Evolutionary conservation across 2,329 filamentous ascomycete genomes (phyloP), one percentile per base, ranked within the genome.

Genomic region (Sporothrix schenckii): DNA sequence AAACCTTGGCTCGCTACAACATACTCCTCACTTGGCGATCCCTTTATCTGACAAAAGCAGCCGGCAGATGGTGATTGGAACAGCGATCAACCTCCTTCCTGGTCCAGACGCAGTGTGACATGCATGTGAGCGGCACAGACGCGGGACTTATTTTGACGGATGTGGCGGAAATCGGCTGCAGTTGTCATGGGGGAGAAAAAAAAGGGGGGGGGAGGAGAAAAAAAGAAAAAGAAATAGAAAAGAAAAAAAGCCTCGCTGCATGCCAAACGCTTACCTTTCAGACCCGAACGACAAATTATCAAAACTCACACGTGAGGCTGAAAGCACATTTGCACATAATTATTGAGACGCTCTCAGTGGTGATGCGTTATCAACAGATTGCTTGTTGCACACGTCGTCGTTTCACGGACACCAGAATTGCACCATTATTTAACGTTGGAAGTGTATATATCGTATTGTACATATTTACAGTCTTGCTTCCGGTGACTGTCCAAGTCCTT

Each of bases 401-500:
- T 49, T 7, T 16, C 47, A 14, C 41, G 3, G 41, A 44, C 47
- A n/a, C 14, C 14, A n/a, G 34, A 34, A 34, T 3, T 9, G 34
- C 5, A 16, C 21, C 9, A 7, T 27, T 21, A n/a, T 50, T n/a
- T 10, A 34, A 39, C 34, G 47, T 66, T 52, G 47, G 34, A 66
- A 52, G 47, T 50, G 47, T 66, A 53, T 66, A 52, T 50, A 52
- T 34, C 47, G 44, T 66, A 27, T 66, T 66, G 47, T 66, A 66
- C 63, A 66, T 66, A 66, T 66, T 66, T 66, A 66, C 63, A 66
- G 27, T 66, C 63, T n/a, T 50, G 13, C 41, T 11, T 47, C 41
- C 24, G 14, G 9, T 7, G 24, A 50, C 60, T 34, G 60, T 24
- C 39, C 7, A n/a, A 7, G 58, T 14, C 10, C 9, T 56, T 27